These are phyloP conservation scores for Mycena chlorophos DNA, from an alignment of 768 basidiomycete genomes.

Conservation along the genomic window DNA sequence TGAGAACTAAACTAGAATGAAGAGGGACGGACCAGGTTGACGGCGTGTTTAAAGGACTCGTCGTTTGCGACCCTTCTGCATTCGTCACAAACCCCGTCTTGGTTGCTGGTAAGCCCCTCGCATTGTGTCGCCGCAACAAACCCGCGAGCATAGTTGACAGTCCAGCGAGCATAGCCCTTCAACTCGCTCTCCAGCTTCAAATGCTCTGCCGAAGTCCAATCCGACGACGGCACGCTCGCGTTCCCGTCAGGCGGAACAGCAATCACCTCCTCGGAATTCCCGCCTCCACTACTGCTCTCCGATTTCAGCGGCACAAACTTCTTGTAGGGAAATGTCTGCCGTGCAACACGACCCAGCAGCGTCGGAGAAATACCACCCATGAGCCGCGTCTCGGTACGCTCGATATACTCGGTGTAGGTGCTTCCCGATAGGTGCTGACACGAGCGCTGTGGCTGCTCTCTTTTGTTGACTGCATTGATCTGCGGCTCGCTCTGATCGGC, in stretches of 20 bases:
- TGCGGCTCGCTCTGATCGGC: not conserved
- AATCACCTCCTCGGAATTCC: not conserved
- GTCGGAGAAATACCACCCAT: constrained; percentile 9
- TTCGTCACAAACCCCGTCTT: constrained; percentile 1
- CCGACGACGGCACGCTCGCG: too few relatives aligned
- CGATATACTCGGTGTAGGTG: constrained; percentile 12
- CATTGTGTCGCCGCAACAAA: constrained; percentile 4
- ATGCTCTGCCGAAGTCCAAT: constrained; percentile 6
- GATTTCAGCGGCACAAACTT: constrained; percentile 2
- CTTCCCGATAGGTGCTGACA: constrained; percentile 8
- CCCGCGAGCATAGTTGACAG: constrained; percentile 1
- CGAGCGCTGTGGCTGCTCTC: not conserved
- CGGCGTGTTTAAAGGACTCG: not conserved
- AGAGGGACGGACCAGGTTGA: constrained; percentile 11
- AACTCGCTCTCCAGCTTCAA: not conserved
- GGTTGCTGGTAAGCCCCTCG: constrained; percentile 6
- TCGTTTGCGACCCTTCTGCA: constrained; percentile 3
- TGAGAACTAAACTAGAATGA: not conserved
- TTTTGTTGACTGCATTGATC: not conserved
- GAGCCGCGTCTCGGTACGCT: constrained; percentile 9
- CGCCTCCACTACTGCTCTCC: not conserved
- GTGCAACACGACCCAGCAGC: constrained; percentile 4
- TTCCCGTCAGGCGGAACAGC: too few relatives aligned
- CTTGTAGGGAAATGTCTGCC: constrained; percentile 6
- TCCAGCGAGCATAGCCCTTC: constrained; percentile 6